Evolutionary conservation across 768 basidiomycete genomes (phyloP).

Genomic region (Pleurotus giganteus): DNA sequence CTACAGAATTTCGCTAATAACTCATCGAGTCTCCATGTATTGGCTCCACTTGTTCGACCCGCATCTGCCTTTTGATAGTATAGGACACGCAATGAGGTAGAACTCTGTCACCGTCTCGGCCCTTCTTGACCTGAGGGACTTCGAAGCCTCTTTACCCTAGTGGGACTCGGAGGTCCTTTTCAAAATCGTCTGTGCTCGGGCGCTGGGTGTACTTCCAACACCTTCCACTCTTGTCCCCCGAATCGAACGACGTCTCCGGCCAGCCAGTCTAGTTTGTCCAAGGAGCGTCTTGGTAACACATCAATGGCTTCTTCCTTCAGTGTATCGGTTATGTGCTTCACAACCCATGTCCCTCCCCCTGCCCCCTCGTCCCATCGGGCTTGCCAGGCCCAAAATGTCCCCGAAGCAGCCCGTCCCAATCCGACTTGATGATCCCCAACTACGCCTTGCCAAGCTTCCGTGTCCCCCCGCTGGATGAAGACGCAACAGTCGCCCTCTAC

Average conservation of each 20-base stretch:
- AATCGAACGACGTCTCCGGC: slow-evolving; percentile 13
- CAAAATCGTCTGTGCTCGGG: no score
- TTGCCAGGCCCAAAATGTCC: slow-evolving; percentile 21
- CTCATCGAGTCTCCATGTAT: no score
- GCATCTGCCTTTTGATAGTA: no score
- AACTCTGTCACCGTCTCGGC: no score
- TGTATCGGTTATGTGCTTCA: background rate
- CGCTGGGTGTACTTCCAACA: slow-evolving; percentile 11
- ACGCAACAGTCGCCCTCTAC: slow-evolving; percentile 15
- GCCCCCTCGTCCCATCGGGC: slow-evolving; percentile 9
- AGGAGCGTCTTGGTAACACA: slow-evolving; percentile 13
- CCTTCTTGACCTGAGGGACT: no score
- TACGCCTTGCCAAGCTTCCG: slow-evolving; percentile 11
- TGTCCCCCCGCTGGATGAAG: slow-evolving; percentile 10
- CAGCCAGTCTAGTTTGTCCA: slow-evolving; percentile 10
- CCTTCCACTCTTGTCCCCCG: slow-evolving; percentile 12
- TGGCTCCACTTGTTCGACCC: no score
- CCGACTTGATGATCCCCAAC: slow-evolving; percentile 17
- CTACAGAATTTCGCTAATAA: no score
- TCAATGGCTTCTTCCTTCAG: background rate
- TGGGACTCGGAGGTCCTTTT: no score
- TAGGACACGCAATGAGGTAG: no score
- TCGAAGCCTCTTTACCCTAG: no score
- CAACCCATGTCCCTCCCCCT: slow-evolving; percentile 8
- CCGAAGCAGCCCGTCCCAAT: slow-evolving; percentile 12